Evolutionary conservation across 1,139 yeast genomes (phyloP).

Genomic region (Pneumocystis murina): DNA sequence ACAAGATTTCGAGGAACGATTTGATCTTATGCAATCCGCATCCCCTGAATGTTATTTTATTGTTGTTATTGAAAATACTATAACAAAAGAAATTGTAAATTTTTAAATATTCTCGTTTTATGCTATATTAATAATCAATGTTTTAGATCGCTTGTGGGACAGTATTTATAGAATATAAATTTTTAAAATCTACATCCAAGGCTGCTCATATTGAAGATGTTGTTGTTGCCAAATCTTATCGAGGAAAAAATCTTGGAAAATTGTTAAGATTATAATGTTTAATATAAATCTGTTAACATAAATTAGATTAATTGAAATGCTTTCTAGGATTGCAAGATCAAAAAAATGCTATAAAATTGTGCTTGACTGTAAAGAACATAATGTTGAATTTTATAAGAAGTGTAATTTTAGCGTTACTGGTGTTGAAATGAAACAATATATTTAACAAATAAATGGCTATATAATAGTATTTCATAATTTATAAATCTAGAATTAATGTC

Average conservation of each 20-base stretch:
- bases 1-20: neutral
- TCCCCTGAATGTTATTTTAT: neutral
- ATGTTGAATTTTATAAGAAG: constrained; percentile 75
- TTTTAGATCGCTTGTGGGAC: constrained; percentile 14
- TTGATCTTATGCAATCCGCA: neutral
- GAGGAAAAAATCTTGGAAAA: constrained; percentile 67
- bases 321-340: constrained; percentile 44
- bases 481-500: neutral
- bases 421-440: constrained; percentile 3
- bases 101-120: neutral
- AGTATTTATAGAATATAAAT: constrained; percentile 37
- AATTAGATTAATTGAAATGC: constrained; percentile 41
- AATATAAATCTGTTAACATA: neutral
- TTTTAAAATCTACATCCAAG: constrained; percentile 56
- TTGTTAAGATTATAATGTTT: neutral
- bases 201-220: constrained; percentile 96
- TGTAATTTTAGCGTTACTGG: constrained; percentile 29
- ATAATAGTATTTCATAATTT: neutral
- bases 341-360: constrained; percentile 72
- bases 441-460: neutral
- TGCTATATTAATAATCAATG: neutral
- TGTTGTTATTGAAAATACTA: neutral
- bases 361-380: constrained; percentile 71
- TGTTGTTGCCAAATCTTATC: constrained; percentile 59
- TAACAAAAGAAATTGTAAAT: neutral